Conservation (phyloP, 23 red algal genomes). For the Gracilaria caudata region DNA sequence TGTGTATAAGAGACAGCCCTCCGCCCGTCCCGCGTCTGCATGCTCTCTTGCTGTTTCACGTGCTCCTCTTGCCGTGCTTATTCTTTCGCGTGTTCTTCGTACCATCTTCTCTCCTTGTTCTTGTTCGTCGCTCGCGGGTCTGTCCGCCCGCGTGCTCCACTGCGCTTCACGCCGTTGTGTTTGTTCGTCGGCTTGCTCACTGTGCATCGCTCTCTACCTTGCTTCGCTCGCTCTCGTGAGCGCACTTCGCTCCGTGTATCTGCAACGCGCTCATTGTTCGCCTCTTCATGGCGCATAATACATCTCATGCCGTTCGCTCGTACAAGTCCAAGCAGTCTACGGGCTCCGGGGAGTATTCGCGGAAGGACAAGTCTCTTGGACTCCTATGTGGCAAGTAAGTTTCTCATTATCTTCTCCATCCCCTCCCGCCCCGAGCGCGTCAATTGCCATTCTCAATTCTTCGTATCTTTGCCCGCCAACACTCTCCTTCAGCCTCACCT, state of each 20-base stretch:
- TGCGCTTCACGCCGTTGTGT: neutral
- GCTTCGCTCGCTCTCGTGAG: conserved; percentile 5
- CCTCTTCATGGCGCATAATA: conserved; percentile 28
- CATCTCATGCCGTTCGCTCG: conserved; percentile 6
- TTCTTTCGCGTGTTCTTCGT: neutral
- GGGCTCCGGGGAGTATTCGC: conserved; percentile 70
- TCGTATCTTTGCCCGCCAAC: neutral
- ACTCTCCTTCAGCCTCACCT: neutral
- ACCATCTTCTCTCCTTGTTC: neutral
- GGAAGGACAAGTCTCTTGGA: conserved; percentile 91
- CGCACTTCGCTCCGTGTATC: neutral
- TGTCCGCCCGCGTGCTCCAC: neutral
- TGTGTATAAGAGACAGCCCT: too few species aligned
- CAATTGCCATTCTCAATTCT: neutral
- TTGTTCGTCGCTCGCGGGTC: neutral
- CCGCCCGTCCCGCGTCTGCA: neutral
- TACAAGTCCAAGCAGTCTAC: conserved; percentile 38
- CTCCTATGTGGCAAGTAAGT: conserved; percentile 93
- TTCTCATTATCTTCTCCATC: neutral
- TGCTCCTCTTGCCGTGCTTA: neutral
- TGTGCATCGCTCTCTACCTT: neutral
- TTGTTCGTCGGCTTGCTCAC: neutral
- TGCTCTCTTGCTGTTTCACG: neutral
- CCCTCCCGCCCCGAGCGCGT: neutral
- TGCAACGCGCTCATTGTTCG: neutral